Base-by-base conservation (phyloP, 2,329 filamentous ascomycete species). In the Sporothrix phasma region DNA sequence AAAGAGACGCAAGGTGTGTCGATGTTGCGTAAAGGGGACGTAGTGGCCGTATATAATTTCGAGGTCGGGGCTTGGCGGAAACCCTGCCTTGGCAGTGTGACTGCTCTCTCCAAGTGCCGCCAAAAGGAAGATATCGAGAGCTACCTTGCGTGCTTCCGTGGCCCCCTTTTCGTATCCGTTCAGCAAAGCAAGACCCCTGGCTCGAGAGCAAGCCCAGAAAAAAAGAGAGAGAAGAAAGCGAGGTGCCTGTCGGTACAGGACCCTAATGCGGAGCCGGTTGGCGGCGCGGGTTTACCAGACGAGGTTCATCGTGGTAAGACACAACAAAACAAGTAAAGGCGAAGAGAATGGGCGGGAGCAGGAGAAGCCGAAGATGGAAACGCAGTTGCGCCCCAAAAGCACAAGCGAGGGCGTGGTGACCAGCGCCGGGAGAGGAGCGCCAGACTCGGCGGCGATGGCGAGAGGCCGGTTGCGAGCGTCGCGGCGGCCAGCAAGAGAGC, bases 251-350 rank as follows among this genome's bases (percentile, higher is more conserved):
- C 37, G 45, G 39, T 43, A 26, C 13, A 41, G 61, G 34, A 34
- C 60, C 53, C 60, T 5, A 53, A 49, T 49, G 45, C 64, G 64
- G 53, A 65, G 64, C 64, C 64, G 19, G 37, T 39, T 62, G 60
- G 64, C 64, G 45, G 46, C 59, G 59, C 59, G n/a, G 31, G 43
- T 22, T 46, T 58, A 56, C 56, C 41, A 49, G 31, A 62, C 53
- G 24, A 60, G 64, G 60, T 59, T 26, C 64, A 65, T 65, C 15
- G 51, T 60, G 51, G 34, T 19, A 31, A 19, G 47, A 24, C 31
- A 22, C 19, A 31, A 29, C 10, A 59, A 13, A 13, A 53, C 29
- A 26, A 34, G 51, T 13, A 45, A 41, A 26, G 45, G 19, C 5
- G 6, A 22, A 47, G 31, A 29, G 8, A 17, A 22, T 41, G n/a